Evolutionary conservation across 116 monocot species (phyloP).

Genomic region (Trichopus zeylanicus): DNA sequence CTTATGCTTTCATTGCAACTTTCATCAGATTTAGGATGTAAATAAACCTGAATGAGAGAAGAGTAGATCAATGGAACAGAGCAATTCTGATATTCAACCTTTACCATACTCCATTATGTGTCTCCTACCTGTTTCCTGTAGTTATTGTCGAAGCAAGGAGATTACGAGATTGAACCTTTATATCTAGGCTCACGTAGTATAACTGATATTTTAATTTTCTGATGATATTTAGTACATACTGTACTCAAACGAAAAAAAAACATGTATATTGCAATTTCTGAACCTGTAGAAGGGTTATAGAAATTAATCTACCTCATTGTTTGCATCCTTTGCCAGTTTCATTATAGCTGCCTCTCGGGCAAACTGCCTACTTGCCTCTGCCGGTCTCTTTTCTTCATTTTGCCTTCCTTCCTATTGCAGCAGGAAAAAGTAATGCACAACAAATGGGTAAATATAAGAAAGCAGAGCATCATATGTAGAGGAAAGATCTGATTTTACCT

Average conservation of each 20-base stretch:
- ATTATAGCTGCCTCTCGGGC: constrained; percentile 31
- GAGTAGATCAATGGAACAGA: neutral
- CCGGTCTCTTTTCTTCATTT: constrained; percentile 48
- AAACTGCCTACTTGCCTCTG: constrained; percentile 30
- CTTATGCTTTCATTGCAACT: neutral
- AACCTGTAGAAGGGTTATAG: neutral
- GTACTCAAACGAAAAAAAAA: neutral
- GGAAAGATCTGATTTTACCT: constrained; percentile 28
- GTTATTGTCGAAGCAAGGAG: neutral
- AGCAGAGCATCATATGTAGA: neutral
- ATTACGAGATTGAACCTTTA: too few relatives aligned
- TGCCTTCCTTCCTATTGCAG: constrained; percentile 59
- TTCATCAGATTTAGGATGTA: too few relatives aligned
- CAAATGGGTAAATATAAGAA: neutral
- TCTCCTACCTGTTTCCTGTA: neutral
- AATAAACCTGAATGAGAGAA: neutral
- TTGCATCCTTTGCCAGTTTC: neutral
- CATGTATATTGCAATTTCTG: neutral
- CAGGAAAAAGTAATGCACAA: neutral
- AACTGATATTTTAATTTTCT: neutral
- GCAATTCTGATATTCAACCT: neutral
- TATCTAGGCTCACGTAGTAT: too few relatives aligned
- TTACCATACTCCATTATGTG: neutral
- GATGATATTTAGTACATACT: neutral
- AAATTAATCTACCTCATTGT: neutral